Percentiles rank a stretch among this genome's conserved stretches.
Evolutionary conservation across 2,329 filamentous ascomycete genomes (phyloP).

Genomic region (Monilinia aucupariae): DNA sequence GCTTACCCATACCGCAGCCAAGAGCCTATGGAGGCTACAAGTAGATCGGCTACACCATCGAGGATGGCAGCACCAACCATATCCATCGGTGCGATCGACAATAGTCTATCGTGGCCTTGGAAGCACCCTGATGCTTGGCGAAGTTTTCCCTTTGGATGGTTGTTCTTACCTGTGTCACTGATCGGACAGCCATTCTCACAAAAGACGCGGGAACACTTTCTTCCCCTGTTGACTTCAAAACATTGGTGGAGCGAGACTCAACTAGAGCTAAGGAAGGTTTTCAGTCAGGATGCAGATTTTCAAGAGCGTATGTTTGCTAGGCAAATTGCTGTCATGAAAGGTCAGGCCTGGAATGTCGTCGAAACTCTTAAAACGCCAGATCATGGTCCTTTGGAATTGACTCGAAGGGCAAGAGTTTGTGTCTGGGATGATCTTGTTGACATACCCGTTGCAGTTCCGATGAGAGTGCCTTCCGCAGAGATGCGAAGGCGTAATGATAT

Average conservation of each 20-base stretch:
- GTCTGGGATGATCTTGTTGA: constrained; percentile 99
- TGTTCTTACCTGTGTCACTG: constrained; percentile 91
- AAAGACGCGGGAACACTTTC: constrained; percentile 86
- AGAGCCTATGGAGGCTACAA: constrained; percentile 77
- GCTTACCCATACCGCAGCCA: constrained; percentile 69
- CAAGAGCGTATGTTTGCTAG: constrained; percentile 99
- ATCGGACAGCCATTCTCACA: constrained; percentile 96
- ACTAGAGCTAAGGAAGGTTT: constrained; percentile 75
- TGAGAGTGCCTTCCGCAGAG: constrained; percentile 80
- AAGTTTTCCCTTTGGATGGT: constrained; percentile 95
- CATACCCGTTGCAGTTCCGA: constrained; percentile 86
- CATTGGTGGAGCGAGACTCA: constrained; percentile 97
- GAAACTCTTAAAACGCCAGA: constrained; percentile 91
- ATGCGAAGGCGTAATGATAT: constrained; percentile 61
- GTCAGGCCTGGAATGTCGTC: constrained; percentile 98
- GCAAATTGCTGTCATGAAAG: constrained; percentile 98
- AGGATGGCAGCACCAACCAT: constrained; percentile 44
- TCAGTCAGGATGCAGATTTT: constrained; percentile 90
- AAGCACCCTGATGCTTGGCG: constrained; percentile 63
- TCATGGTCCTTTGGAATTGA: constrained; percentile 89
- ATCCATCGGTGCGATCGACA: constrained; percentile 88
- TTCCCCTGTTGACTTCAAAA: constrained; percentile 91
- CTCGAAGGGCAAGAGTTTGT: constrained; percentile 81
- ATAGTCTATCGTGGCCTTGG: constrained; percentile 92
- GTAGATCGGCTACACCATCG: constrained; percentile 39